Conservation (phyloP, 768 basidiomycete genomes). For the Saitozyma podzolica region DNA sequence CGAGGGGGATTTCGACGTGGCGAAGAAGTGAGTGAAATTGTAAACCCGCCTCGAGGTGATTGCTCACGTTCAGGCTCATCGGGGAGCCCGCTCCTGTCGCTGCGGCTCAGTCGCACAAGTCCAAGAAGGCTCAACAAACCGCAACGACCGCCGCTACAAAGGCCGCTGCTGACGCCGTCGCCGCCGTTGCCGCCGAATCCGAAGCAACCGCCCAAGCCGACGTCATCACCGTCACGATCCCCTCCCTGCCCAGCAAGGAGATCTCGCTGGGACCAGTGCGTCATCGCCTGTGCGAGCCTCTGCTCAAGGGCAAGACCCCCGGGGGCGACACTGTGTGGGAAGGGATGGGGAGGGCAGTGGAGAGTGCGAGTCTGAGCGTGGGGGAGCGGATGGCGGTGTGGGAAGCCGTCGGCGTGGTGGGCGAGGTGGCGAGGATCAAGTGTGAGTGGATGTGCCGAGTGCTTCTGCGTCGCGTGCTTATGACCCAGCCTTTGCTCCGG, state of each 20-base stretch:
- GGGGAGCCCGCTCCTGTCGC: conserved; percentile 32
- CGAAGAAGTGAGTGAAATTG: conserved; percentile 41
- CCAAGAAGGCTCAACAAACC: conserved; percentile 37
- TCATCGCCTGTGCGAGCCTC: conserved; percentile 48
- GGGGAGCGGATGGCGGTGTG: conserved; percentile 34
- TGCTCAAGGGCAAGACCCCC: conserved; percentile 26
- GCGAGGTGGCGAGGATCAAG: conserved; percentile 46
- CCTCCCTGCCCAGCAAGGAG: conserved; percentile 37
- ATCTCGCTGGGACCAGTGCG: conserved; percentile 43
- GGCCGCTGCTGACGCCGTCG: conserved; percentile 34
- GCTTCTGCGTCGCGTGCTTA: background rate
- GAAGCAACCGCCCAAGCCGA: conserved; percentile 31
- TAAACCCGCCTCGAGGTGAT: background rate
- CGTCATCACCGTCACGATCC: conserved; percentile 32
- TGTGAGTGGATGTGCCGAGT: conserved; percentile 31
- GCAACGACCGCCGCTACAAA: conserved; percentile 34
- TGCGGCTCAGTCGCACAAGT: conserved; percentile 30
- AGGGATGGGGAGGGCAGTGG: conserved; percentile 41
- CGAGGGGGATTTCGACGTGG: conserved; percentile 48
- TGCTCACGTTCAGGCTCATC: conserved; percentile 27
- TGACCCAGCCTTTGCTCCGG: conserved; percentile 38
- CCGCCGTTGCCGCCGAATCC: conserved; percentile 14
- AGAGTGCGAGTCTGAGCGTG: conserved; percentile 30
- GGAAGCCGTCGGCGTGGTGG: conserved; percentile 47
- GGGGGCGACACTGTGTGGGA: conserved; percentile 48